Percentiles rank a stretch among this genome's conserved stretches.
phyloP scores from a whole-genome alignment of 768 basidiomycete species.

The Holtermannia corniformis region DNA sequence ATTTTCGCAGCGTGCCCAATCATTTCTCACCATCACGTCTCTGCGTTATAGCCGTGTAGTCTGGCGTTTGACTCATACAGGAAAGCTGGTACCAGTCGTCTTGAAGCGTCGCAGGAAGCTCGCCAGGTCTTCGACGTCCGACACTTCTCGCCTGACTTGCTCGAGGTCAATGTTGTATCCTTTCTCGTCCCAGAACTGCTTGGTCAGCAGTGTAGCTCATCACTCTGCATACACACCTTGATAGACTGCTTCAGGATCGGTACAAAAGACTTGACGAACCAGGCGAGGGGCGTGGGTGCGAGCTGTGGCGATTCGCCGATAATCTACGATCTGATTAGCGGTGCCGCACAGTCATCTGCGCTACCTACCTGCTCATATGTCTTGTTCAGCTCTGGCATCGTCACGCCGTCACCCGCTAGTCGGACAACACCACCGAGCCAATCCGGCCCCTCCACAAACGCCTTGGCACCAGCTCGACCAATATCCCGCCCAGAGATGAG shows the following conservation, averaged over 20 bases:
- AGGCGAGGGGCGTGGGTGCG: constrained; percentile 1
- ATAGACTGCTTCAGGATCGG: constrained; percentile 1
- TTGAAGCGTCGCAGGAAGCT: constrained; percentile 12
- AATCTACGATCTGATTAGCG: too few species aligned
- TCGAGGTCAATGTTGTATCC: constrained; percentile 15
- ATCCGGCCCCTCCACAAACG: constrained; percentile 8
- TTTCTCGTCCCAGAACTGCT: constrained; percentile 17
- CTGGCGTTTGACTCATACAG: too few species aligned
- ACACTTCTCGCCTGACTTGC: constrained; percentile 7
- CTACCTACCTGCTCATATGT: constrained; percentile 9
- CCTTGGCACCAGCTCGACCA: constrained; percentile 10
- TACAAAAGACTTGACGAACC: constrained; percentile 9
- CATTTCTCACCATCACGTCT: too few species aligned
- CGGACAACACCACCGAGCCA: constrained; percentile 6
- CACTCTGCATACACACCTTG: constrained; percentile 4
- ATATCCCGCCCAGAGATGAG: constrained; percentile 15
- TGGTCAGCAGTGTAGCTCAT: not conserved
- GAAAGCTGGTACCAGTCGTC: not conserved
- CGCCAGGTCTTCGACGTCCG: constrained; percentile 14
- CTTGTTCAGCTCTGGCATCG: constrained; percentile 6
- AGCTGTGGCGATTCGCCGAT: not conserved
- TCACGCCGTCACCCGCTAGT: constrained; percentile 16
- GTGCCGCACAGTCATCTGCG: too few species aligned
- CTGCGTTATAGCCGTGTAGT: too few species aligned
- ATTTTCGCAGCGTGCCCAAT: too few species aligned